Conservation (phyloP, 2,329 filamentous ascomycete genomes). For the Mycosphaerella sp. region DNA sequence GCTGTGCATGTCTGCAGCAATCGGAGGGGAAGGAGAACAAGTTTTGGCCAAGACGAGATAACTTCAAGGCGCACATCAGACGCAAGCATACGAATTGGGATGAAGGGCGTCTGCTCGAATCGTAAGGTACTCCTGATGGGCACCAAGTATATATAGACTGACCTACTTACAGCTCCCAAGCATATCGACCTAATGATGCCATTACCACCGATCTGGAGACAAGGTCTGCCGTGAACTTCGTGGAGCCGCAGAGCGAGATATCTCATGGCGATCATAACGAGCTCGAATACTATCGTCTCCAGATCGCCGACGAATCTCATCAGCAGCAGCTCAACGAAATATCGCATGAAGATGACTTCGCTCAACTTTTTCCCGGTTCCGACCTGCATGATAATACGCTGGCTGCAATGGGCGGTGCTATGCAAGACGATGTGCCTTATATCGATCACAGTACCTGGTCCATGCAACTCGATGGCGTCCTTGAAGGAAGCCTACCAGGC, state of each 20-base stretch:
- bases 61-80: conserved; percentile 73
- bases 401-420: conserved; percentile 13
- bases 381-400: conserved; percentile 11
- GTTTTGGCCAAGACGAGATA: conserved; percentile 74
- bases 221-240: not conserved
- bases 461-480: not conserved
- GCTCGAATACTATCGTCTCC: not conserved
- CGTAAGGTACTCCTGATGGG: conserved; percentile 8
- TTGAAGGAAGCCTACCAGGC: not conserved
- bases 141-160: not conserved
- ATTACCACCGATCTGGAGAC: conserved; percentile 2
- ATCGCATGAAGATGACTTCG: not conserved
- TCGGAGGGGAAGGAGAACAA: conserved; percentile 51
- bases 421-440: not conserved
- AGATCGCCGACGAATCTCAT: not conserved
- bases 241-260: not conserved
- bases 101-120: conserved; percentile 16
- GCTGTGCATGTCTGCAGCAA: conserved; percentile 53
- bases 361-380: not conserved
- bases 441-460: not conserved
- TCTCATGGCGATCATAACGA: not conserved
- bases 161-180: conserved; percentile 14
- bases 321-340: not conserved
- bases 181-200: conserved; percentile 17
- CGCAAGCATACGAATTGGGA: conserved; percentile 52